Evolutionary conservation across 208 protist species (phyloP).

Genomic region (Leishmania martiniquensis): DNA sequence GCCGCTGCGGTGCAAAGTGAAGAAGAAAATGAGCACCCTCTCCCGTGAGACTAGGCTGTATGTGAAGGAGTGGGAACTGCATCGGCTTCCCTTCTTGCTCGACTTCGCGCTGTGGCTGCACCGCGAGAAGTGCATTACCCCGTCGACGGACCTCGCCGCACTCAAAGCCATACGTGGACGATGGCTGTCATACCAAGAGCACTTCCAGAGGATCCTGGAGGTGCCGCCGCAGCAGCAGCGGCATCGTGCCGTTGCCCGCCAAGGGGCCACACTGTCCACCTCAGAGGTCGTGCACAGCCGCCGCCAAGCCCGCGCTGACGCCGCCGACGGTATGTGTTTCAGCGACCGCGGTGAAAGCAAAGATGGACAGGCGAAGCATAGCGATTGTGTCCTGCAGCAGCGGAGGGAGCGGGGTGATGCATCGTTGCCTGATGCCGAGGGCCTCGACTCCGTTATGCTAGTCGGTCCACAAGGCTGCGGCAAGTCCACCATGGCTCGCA

Average conservation of each 20-base stretch:
- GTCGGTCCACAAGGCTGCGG: slow-evolving; percentile 84
- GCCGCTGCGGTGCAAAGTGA: slow-evolving; percentile 42
- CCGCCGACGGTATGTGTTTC: neutral
- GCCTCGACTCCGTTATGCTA: slow-evolving; percentile 58
- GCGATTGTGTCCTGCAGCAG: neutral
- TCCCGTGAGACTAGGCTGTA: slow-evolving; percentile 43
- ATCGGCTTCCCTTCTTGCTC: slow-evolving; percentile 55
- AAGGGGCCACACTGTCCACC: neutral
- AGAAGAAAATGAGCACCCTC: slow-evolving; percentile 63
- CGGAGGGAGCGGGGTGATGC: slow-evolving; percentile 3
- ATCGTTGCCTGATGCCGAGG: neutral
- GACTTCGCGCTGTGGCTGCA: slow-evolving; percentile 75
- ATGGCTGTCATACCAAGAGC: slow-evolving; percentile 71
- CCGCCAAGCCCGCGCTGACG: neutral
- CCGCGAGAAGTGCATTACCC: slow-evolving; percentile 55
- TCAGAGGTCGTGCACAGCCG: neutral
- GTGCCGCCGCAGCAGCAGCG: slow-evolving; percentile 24
- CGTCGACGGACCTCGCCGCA: slow-evolving; percentile 38
- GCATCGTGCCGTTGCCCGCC: neutral
- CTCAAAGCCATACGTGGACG: slow-evolving; percentile 52
- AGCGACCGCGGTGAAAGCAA: neutral
- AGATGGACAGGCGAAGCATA: neutral
- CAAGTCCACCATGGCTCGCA: slow-evolving; percentile 80
- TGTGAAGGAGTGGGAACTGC: slow-evolving; percentile 57
- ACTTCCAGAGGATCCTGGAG: slow-evolving; percentile 24